Conservation (phyloP, 225 moss, liverwort and hornwort species). For the Physcomitrellopsis africana region DNA sequence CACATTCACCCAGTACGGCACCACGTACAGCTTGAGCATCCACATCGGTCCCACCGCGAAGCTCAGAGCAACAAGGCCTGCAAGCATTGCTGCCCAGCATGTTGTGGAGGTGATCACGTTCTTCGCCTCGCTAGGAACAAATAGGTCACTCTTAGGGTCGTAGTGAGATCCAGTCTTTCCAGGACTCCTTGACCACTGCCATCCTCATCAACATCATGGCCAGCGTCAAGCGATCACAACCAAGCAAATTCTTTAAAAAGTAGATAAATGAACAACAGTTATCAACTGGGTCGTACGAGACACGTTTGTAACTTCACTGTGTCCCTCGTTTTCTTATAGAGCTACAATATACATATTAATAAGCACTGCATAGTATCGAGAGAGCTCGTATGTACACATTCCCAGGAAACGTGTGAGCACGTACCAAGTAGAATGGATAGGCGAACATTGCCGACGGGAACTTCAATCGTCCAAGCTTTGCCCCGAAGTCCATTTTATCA, state of each 20-base stretch:
- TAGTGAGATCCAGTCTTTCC: slow-evolving; percentile 86
- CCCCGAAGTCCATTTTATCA: slow-evolving; percentile 14
- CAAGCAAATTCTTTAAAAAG: no score
- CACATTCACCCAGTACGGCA: slow-evolving; percentile 88
- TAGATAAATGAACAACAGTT: no score
- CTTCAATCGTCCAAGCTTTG: slow-evolving; percentile 54
- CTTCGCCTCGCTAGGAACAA: slow-evolving; percentile 75
- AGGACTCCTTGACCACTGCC: slow-evolving; percentile 67
- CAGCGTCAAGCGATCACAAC: no score
- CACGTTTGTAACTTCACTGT: no score
- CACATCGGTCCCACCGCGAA: slow-evolving; percentile 77
- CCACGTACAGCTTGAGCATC: slow-evolving; percentile 81
- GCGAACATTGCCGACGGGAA: slow-evolving; percentile 78
- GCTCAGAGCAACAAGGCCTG: slow-evolving; percentile 61
- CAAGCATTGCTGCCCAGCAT: slow-evolving; percentile 72
- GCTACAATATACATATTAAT: no score
- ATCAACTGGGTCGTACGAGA: no score
- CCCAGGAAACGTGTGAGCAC: background rate
- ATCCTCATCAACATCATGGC: no score
- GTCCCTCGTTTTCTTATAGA: no score
- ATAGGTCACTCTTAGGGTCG: slow-evolving; percentile 77
- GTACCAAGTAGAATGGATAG: slow-evolving; percentile 83
- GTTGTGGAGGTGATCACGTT: slow-evolving; percentile 76
- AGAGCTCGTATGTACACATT: no score
- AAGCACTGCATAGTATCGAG: no score